Evolutionary conservation across 2,329 filamentous ascomycete species (phyloP).

Genomic region (Diaporthe sp.): DNA sequence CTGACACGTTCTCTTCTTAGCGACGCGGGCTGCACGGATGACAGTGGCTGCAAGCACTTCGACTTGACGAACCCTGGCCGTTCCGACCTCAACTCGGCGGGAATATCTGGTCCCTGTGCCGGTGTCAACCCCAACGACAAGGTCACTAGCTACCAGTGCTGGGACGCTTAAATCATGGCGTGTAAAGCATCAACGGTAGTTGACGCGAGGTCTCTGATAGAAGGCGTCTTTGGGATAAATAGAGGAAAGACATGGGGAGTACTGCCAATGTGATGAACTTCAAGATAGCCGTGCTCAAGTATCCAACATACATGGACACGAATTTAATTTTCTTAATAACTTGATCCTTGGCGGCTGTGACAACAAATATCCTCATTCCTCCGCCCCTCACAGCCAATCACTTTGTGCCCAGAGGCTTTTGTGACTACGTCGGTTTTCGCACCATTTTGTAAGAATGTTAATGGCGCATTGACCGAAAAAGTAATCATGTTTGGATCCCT

Average conservation of each 20-base stretch:
- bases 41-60: background rate
- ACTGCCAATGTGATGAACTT: too few relatives aligned
- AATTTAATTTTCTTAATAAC: too few relatives aligned
- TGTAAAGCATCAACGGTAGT: too few relatives aligned
- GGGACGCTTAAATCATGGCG: background rate
- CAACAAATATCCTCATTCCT: too few relatives aligned
- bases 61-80: background rate
- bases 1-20: background rate
- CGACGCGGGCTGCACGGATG: background rate
- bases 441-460: too few relatives aligned
- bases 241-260: background rate
- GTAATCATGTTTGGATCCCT: too few relatives aligned
- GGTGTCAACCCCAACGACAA: background rate
- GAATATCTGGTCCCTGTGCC: background rate
- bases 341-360: too few relatives aligned
- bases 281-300: background rate
- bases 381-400: too few relatives aligned
- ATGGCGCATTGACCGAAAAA: too few relatives aligned
- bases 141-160: background rate
- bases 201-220: accelerated
- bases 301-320: background rate
- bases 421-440: too few relatives aligned
- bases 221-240: accelerated
- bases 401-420: too few relatives aligned
- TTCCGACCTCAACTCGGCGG: background rate